Base-by-base conservation (phyloP, 495 filamentous ascomycete species). In the Penicillium waksmanii region DNA sequence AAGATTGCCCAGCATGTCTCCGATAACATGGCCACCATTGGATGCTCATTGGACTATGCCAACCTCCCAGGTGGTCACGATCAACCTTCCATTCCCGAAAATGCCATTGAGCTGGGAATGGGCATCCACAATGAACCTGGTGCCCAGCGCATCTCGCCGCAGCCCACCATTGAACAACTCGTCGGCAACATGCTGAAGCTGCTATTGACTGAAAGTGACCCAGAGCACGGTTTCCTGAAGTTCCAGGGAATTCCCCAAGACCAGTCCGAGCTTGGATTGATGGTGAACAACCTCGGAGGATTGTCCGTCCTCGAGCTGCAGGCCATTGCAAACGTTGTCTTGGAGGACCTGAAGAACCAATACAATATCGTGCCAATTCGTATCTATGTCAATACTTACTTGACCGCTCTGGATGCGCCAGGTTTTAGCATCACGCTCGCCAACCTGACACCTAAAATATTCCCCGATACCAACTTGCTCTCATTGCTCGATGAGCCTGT, bases 101-200 rank as follows among this genome's bases (percentile, higher is more conserved):
- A 55, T 31, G 51, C 51, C 6, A 52, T 63, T 42, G 60, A 58
- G 5, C 15, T 63, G 7, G 60, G 60, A 15, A 57, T 56, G 51
- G 60, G 60, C 19, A 63, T 63, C 38, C 60, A 63, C 55, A 63
- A 63, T 27, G 60, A 63, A 12, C 60, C 60, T 19, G 60, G 44
- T 10, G 51, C 52, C 27, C 43, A 55, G 31, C 55, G 52, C 2
- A 55, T 63, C 38, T 58, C 60, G 2, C 55, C 55, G 19, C 50
- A 54, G 23, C 55, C 60, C 3, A 43, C 55, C 0, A 54, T 58
- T 35, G 60, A 63, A 13, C 42, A 63, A 13, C 36, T 63, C 1
- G 52, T 63, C 3, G 51, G 38, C 51, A 40, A 49, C 3, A 55
- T 56, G 46, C 19, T 55, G 27, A 58, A 58, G 23, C 46, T 58